phyloP scores from a whole-genome alignment of 1,284 basidiomycete genomes.

The Austroboletus olivaceoglutinosus region DNA sequence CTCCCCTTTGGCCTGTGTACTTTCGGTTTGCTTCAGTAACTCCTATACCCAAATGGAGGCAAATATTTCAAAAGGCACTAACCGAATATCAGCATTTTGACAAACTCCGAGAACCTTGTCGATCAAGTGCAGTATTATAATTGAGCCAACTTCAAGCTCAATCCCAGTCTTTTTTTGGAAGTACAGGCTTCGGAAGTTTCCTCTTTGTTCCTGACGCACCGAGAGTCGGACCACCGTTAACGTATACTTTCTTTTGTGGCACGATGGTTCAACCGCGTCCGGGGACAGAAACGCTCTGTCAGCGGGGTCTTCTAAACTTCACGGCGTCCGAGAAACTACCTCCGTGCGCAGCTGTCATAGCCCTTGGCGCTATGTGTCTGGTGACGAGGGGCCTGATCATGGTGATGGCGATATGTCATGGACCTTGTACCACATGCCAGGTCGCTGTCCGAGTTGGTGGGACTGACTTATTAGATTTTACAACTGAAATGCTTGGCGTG shows the following conservation, averaged over 20 bases:
- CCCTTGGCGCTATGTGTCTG: background rate
- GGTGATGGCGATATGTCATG: background rate
- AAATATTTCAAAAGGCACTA: background rate
- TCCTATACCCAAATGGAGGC: background rate
- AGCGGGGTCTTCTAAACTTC: background rate
- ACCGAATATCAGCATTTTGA: background rate
- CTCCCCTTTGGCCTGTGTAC: background rate
- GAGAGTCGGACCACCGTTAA: background rate
- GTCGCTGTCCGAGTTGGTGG: background rate
- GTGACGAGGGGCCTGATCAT: background rate
- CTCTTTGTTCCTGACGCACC: background rate
- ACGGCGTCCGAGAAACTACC: conserved; percentile 2
- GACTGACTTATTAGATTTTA: background rate
- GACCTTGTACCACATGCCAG: background rate
- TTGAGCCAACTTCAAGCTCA: background rate
- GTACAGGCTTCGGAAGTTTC: background rate
- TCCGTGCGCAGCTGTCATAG: background rate
- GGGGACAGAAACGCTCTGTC: background rate
- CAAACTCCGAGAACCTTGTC: background rate
- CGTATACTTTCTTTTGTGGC: background rate
- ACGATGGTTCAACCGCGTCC: background rate
- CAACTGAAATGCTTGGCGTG: background rate
- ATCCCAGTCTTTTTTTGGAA: background rate
- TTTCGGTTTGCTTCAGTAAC: background rate
- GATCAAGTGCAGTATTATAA: background rate